Evolutionary conservation across 83 land plant genomes (phyloP), one percentile per base, ranked within the genome.

Genomic region (Isoetes engelmannii): DNA sequence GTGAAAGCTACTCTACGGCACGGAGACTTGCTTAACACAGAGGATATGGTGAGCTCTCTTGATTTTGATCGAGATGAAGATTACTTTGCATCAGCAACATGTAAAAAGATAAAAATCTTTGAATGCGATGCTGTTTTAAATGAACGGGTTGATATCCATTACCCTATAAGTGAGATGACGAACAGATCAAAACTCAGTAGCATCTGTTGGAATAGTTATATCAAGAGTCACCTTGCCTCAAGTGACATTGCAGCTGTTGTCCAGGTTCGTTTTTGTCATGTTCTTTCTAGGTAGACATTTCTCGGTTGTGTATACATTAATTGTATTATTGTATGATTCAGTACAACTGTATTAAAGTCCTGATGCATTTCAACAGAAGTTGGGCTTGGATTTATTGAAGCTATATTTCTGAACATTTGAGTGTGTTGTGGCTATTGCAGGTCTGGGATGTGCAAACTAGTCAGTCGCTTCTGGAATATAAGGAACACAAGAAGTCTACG

Each of bases 31-130:
- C 82, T 81, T 51, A 83, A 80, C 47, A 84, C 97, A 60, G 83
- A 87, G 10, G 88, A 88, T 76, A 92, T 91, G 51, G 84, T 88
- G 7, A 86, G 87, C 70, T 91, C 93, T 48, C 57, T 91, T 61
- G 75, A 84, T 74, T 88, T 91, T 77, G 93, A 91, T 65, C 81
- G 93, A 12, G 96, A 91, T 69, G 86, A 91, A 61, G 96, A 91
- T 10, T 86, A 81, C 48, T 91, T 91, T 80, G 96, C 96, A 75
- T 84, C 96, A 69, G 93, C 93, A 68, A 84, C 88, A 5, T 88
- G 95, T 28, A 91, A 91, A 83, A 89, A 86, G 73, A 88, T 91
- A 68, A 88, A 88, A 75, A 84, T 90, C 62, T 92, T 89, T 76
- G 94, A 89, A 51, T 92, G 80, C 75, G 74, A 78, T 28, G 19